Evolutionary conservation across 371 early-diverging fungal species (phyloP).

Genomic region (Lichtheimia ramosa): DNA sequence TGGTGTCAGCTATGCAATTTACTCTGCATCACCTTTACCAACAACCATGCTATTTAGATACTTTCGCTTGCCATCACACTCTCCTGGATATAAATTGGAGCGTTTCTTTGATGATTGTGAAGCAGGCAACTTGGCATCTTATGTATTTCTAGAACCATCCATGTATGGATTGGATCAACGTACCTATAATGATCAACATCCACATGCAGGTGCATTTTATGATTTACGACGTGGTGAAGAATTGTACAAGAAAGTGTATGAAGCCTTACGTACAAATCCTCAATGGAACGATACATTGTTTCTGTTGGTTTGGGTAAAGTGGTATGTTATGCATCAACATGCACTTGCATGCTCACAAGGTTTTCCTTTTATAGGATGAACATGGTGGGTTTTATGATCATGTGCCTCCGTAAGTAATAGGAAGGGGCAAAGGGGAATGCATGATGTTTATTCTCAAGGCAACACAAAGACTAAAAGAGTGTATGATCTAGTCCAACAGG

Average conservation of each 20-base stretch:
- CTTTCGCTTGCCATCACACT: conserved; percentile 12
- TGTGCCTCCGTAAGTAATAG: conserved; percentile 10
- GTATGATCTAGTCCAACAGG: conserved; percentile 7
- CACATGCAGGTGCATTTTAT: conserved; percentile 16
- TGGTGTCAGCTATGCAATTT: conserved; percentile 11
- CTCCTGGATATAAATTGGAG: conserved; percentile 9
- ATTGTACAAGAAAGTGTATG: conserved; percentile 26
- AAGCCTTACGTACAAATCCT: conserved; percentile 19
- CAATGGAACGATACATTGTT: conserved; percentile 25
- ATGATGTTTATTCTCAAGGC: not conserved
- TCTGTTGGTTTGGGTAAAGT: conserved; percentile 14
- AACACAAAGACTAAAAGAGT: not conserved
- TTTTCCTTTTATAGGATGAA: conserved; percentile 10
- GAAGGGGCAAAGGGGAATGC: not conserved
- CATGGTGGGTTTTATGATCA: conserved; percentile 25
- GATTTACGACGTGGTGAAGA: conserved; percentile 23
- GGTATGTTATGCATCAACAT: not conserved
- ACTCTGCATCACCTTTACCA: conserved; percentile 19
- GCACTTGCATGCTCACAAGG: not conserved
- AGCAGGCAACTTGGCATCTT: conserved; percentile 15
- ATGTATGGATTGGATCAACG: conserved; percentile 19
- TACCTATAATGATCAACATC: conserved; percentile 21
- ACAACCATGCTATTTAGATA: conserved; percentile 15
- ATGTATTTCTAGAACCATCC: conserved; percentile 18
- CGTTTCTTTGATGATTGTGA: conserved; percentile 15